A percentile compares a stretch with the other conserved stretches of the same genome.
Conservation (phyloP, 2,329 filamentous ascomycete genomes). For the Pseudocercospora ulei region DNA sequence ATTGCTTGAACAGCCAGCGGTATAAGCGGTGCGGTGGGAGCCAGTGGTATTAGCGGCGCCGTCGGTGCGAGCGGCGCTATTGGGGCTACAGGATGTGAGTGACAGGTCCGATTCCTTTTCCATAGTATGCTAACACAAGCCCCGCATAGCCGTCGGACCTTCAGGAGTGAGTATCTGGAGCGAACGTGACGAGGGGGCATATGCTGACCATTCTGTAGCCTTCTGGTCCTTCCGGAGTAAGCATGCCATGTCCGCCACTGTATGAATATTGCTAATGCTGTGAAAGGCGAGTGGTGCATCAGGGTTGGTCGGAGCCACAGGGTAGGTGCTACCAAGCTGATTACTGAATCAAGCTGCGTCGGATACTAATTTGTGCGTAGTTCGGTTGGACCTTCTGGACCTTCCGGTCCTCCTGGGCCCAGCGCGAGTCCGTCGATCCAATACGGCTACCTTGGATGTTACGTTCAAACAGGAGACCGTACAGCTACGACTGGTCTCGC, state of each 20-base stretch:
- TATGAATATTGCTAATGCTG: not conserved
- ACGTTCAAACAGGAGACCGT: slow-evolving; percentile 25
- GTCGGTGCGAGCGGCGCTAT: too few relatives aligned
- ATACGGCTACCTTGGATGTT: slow-evolving; percentile 30
- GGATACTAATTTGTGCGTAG: not conserved
- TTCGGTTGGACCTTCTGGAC: slow-evolving; percentile 1
- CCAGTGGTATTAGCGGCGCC: too few relatives aligned
- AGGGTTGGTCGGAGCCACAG: slow-evolving; percentile 6
- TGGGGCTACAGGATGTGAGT: too few relatives aligned
- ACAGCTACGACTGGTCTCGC: slow-evolving; percentile 24
- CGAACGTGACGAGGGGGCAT: too few relatives aligned
- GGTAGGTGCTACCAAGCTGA: not conserved
- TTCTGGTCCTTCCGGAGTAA: slow-evolving; percentile 1
- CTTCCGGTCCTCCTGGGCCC: slow-evolving; percentile 11
- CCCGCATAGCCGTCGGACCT: too few relatives aligned
- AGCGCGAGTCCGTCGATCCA: slow-evolving; percentile 12
- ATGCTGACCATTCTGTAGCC: slow-evolving; percentile 7
- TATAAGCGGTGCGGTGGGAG: too few relatives aligned
- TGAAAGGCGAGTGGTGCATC: not conserved
- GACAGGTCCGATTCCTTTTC: too few relatives aligned
- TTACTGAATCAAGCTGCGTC: not conserved
- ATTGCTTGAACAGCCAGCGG: too few relatives aligned
- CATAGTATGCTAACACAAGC: too few relatives aligned
- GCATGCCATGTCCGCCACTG: not conserved
- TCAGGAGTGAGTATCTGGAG: too few relatives aligned